Evolutionary conservation across 768 basidiomycete genomes (phyloP), one percentile per base, ranked within the genome.

Genomic region (Suillus ampliporus): DNA sequence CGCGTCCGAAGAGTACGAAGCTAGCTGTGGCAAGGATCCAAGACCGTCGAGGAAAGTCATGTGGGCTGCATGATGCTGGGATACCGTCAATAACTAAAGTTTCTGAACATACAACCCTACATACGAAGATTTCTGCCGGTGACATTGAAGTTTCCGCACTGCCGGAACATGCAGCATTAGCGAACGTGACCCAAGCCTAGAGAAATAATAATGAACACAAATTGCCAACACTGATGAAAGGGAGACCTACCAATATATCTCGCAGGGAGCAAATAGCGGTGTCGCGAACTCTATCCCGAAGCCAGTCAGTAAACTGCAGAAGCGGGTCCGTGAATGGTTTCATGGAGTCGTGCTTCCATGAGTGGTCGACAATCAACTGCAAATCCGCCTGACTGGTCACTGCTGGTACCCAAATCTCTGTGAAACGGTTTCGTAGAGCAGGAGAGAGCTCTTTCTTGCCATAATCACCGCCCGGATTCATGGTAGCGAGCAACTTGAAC

Each of bases 401-500:
- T 19, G 88, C 79, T 4, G 97, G 96, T 0, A 99, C 97, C 97
- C 97, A 99, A 37, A 99, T 97, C 74, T 99, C 97, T 4, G 97
- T 99, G 78, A 99, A 99, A 5, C 97, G 88, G 77, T 99, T 99
- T 21, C 97, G 88, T 43, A 99, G 80, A 0, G 97, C 97, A 37
- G 96, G 97, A 2, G 97, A 99, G 2, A 99, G 80, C 72, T 99
- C 97, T 73, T 99, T 99, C 82, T 99, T 99, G 26, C 97, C 97
- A 69, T 96, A 99, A 71, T 99, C 97, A 15, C 97, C 97, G 21
- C 97, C 97, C 0, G 97, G 97, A 73, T 99, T 99, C 97, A 99
- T 99, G 3, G 97, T 99, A 3, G 97, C 95, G 0, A 98, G 81
- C 41, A 99, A 86, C 72, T 95, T 90, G 83, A 99, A 99, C 1